Percentiles rank a stretch among this genome's conserved stretches.
phyloP scores from a whole-genome alignment of 352 stramenopile genomes.

The Phytophthora macrochlamydospora region DNA sequence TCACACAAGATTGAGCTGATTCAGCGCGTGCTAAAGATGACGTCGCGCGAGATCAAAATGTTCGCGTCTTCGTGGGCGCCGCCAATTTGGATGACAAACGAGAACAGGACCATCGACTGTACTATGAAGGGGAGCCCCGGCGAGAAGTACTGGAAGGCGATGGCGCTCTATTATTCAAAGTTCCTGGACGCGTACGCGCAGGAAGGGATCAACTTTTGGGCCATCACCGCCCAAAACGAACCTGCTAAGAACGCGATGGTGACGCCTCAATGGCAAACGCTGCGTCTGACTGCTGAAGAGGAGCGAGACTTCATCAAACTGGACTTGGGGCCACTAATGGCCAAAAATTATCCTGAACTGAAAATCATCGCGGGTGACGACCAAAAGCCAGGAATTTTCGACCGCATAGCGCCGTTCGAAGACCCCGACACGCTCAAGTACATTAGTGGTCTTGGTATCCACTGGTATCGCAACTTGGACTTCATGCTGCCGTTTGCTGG shows the following conservation, averaged over 20 bases:
- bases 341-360: conserved; percentile 60
- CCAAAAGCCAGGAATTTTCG: conserved; percentile 55
- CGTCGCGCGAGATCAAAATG: conserved; percentile 42
- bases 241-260: conserved; percentile 36
- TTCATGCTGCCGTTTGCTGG: conserved; percentile 37
- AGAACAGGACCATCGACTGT: conserved; percentile 38
- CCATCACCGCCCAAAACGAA: conserved; percentile 73
- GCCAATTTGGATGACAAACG: conserved; percentile 73
- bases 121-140: conserved; percentile 38
- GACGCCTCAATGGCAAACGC: conserved; percentile 38
- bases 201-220: conserved; percentile 62
- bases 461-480: conserved; percentile 75
- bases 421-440: conserved; percentile 54
- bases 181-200: conserved; percentile 67
- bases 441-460: conserved; percentile 73
- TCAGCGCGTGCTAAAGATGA: conserved; percentile 28
- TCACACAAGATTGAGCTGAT: conserved; percentile 36
- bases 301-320: conserved; percentile 61
- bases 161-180: conserved; percentile 73
- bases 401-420: conserved; percentile 36
- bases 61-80: conserved; percentile 70
- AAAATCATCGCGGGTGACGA: conserved; percentile 73
- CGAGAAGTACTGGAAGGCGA: conserved; percentile 42
- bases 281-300: conserved; percentile 25
- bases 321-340: conserved; percentile 58